A percentile compares a stretch with the other conserved stretches of the same genome.
phyloP scores from a whole-genome alignment of 2,329 filamentous ascomycete species.

The Myriangium duriaei region DNA sequence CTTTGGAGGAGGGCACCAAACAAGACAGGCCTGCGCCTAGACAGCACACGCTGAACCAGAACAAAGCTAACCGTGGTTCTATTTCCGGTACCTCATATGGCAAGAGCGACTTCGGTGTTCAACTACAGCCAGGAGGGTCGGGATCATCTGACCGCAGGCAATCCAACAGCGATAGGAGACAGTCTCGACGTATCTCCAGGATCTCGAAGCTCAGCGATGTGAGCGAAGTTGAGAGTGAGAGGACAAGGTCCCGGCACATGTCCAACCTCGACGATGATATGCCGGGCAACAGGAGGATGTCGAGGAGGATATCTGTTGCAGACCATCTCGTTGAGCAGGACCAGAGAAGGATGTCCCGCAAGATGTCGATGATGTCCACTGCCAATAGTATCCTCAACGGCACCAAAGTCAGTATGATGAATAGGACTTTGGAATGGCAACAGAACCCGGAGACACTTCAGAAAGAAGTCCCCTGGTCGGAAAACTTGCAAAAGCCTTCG shows the following conservation, averaged over 20 bases:
- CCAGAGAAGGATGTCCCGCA: conserved; percentile 7
- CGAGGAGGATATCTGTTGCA: conserved; percentile 7
- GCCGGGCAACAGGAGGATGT: conserved; percentile 2
- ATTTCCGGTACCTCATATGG: conserved; percentile 7
- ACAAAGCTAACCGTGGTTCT: conserved; percentile 3
- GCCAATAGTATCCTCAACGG: conserved; percentile 1
- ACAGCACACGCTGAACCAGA: conserved; percentile 1
- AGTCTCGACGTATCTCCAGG: conserved; percentile 6
- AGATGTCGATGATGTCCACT: conserved; percentile 8
- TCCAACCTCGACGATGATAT: not conserved
- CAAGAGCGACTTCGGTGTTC: conserved; percentile 9
- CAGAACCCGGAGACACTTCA: conserved; percentile 4
- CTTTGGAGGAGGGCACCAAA: conserved; percentile 3
- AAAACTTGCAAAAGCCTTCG: conserved; percentile 5
- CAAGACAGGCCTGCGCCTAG: conserved; percentile 1
- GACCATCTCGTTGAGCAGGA: conserved; percentile 6
- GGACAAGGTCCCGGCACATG: conserved; percentile 8
- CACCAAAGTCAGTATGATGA: conserved; percentile 6
- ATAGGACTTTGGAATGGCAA: conserved; percentile 6
- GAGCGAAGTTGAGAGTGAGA: conserved; percentile 9
- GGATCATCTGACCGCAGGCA: not conserved
- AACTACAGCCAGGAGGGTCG: not conserved
- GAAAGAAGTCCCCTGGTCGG: conserved; percentile 6
- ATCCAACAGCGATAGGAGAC: conserved; percentile 6
- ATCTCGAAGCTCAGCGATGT: conserved; percentile 8